phyloP scores from a whole-genome alignment of 441 rosid genomes.

The Flueggea neowawraea region DNA sequence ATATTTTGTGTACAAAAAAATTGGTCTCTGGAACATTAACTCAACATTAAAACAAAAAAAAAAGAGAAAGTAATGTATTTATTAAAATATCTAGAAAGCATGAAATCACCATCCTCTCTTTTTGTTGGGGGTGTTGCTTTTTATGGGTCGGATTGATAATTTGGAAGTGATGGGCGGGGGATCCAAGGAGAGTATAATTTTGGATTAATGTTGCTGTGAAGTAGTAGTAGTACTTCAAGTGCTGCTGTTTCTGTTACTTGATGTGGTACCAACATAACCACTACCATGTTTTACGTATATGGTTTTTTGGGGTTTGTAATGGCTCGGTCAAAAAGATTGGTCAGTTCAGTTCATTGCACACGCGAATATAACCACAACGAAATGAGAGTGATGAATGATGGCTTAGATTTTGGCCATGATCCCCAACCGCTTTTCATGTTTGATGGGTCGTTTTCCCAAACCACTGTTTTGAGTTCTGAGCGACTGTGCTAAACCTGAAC shows the following conservation, averaged over 20 bases:
- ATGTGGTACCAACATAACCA: too few relatives aligned
- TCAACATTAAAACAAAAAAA: too few relatives aligned
- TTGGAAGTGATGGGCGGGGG: conserved; percentile 51
- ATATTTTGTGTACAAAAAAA: too few relatives aligned
- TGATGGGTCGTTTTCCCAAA: conserved; percentile 13
- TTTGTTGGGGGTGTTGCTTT: conserved; percentile 2
- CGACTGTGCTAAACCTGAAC: too few relatives aligned
- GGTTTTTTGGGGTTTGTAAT: neutral
- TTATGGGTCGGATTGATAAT: conserved; percentile 19
- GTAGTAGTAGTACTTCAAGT: conserved; percentile 19
- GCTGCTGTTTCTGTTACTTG: conserved; percentile 13
- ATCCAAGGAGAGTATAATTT: conserved; percentile 34
- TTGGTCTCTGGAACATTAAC: too few relatives aligned
- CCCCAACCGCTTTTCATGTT: conserved; percentile 11
- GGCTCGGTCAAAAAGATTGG: conserved; percentile 32
- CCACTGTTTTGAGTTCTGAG: neutral
- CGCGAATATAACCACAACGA: neutral
- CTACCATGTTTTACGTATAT: neutral
- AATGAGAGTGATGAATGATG: conserved; percentile 2
- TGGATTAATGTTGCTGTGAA: too few relatives aligned
- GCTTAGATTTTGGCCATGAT: conserved; percentile 7
- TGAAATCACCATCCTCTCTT: conserved; percentile 2
- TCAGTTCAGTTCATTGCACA: neutral
- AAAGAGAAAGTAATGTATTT: too few relatives aligned
- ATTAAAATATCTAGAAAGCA: too few relatives aligned